Base-by-base conservation (phyloP, 1,284 basidiomycete genomes). In the Austroboletus rostrupii region DNA sequence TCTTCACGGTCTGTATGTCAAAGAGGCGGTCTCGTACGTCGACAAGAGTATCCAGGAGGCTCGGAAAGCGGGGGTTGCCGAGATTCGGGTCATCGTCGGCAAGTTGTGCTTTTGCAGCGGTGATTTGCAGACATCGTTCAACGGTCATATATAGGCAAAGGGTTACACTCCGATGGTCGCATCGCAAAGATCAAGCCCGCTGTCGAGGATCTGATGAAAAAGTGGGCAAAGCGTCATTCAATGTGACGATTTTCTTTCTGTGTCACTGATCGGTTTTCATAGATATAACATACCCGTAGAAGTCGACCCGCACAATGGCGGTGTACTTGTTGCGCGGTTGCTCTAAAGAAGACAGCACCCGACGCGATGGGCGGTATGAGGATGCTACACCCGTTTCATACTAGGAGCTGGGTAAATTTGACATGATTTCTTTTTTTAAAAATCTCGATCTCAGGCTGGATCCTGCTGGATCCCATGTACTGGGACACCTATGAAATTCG, bases 151-250 rank as follows among this genome's bases (percentile, higher is more conserved):
- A 11, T 12, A 75, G 84, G 85, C 8, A 90, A 92, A 69, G 95
- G 95, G 13, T 73, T 95, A 19, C 96, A 99, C 68, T 95, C 92
- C 23, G 71, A 78, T 43, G 80, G 83, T 26, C 85, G 88, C 48
- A 77, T 83, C 13, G 87, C 91, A 1, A 97, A 97, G 71, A 81
- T 98, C 66, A 95, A 91, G 65, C 96, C 96, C 19, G 95, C 94
- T 4, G 88, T 99, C 43, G 90, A 90, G 66, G 85, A 90, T 44
- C 72, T 97, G 49, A 91, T 95, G 82, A 76, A 78, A 53, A 89
- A 87, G 87, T 90, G 57, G 36, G 76, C 65, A 11, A 35, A 31
- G 10, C 14, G 3, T 12, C 37, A 21, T 33, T 11, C 29, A 19
- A 16, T 26, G 37, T 12, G 16, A 31, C 42, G 31, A 32, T 32